phyloP scores from a whole-genome alignment of 2,329 filamentous ascomycete species.

The Emericellopsis cladophorae region DNA sequence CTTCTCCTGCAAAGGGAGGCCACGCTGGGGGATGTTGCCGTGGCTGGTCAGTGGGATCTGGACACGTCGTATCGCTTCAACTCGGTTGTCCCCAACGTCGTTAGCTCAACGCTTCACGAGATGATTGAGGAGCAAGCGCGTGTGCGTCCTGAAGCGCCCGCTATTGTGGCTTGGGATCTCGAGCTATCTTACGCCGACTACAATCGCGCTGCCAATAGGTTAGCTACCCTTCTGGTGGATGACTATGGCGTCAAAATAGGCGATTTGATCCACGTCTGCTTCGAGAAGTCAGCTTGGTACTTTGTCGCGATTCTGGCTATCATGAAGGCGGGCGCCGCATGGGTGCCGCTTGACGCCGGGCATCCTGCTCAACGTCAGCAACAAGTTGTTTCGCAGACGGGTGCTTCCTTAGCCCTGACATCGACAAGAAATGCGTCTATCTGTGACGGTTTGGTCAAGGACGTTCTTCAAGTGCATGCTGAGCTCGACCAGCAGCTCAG shows the following conservation, averaged over 20 bases:
- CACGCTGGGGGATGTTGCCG: background rate
- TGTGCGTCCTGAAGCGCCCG: slow-evolving; percentile 14
- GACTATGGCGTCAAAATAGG: background rate
- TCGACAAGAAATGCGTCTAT: background rate
- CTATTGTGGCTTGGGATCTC: slow-evolving; percentile 28
- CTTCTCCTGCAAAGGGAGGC: slow-evolving; percentile 2
- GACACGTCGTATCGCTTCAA: slow-evolving; percentile 1
- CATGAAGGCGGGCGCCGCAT: slow-evolving; percentile 4
- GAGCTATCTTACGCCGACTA: slow-evolving; percentile 24
- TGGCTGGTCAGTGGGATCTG: slow-evolving; percentile 1
- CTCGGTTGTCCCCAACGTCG: background rate
- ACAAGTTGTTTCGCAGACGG: background rate
- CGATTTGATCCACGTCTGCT: slow-evolving; percentile 2
- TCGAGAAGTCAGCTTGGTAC: slow-evolving; percentile 4
- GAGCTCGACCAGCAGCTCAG: background rate
- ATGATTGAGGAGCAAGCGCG: slow-evolving; percentile 21
- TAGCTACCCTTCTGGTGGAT: slow-evolving; percentile 4
- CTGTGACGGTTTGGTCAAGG: background rate
- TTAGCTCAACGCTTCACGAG: slow-evolving; percentile 20
- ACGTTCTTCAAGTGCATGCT: background rate
- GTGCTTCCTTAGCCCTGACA: background rate
- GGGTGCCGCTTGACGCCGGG: slow-evolving; percentile 3
- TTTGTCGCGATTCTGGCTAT: slow-evolving; percentile 4
- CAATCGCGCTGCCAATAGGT: slow-evolving; percentile 2
- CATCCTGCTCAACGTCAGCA: background rate